Percentiles rank a stretch among this genome's conserved stretches.
Evolutionary conservation across 257 asterid species (phyloP).

Genomic region (Mentha longifolia): DNA sequence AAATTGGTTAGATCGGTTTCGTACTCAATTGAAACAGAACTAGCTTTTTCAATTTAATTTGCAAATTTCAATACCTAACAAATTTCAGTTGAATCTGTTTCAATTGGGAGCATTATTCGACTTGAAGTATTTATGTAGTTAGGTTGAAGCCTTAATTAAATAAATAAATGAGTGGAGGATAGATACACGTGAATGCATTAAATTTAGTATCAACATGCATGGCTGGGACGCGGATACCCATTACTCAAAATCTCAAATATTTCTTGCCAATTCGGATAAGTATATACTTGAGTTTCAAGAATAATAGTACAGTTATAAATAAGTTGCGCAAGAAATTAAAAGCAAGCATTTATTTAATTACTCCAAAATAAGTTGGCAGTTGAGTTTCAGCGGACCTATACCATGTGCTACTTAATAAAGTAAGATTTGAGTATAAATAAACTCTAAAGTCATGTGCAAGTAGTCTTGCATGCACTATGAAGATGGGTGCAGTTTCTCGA

Average conservation of each 20-base stretch:
- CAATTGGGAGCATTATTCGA: too few relatives aligned
- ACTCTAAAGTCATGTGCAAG: background rate
- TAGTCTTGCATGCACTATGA: conserved; percentile 41
- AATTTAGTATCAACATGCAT: background rate
- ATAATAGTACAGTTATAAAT: too few relatives aligned
- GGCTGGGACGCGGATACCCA: conserved; percentile 22
- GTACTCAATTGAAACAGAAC: too few relatives aligned
- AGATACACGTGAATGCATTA: conserved; percentile 18
- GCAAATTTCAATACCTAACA: too few relatives aligned
- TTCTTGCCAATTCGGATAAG: background rate
- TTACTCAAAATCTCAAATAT: background rate
- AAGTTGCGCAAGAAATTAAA: background rate
- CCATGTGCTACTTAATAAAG: conserved; percentile 30
- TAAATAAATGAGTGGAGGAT: background rate
- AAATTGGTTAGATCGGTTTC: too few relatives aligned
- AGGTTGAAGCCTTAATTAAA: conserved; percentile 17
- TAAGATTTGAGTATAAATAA: conserved; percentile 35
- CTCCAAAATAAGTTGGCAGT: conserved; percentile 37
- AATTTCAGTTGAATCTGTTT: too few relatives aligned
- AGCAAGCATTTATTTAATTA: conserved; percentile 36
- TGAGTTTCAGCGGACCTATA: conserved; percentile 47
- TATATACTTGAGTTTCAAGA: background rate
- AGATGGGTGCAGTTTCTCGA: conserved; percentile 36
- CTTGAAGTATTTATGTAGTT: background rate
- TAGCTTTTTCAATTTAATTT: too few relatives aligned